phyloP scores from a whole-genome alignment of 2,329 filamentous ascomycete species.

The Xylariaceae sp. region DNA sequence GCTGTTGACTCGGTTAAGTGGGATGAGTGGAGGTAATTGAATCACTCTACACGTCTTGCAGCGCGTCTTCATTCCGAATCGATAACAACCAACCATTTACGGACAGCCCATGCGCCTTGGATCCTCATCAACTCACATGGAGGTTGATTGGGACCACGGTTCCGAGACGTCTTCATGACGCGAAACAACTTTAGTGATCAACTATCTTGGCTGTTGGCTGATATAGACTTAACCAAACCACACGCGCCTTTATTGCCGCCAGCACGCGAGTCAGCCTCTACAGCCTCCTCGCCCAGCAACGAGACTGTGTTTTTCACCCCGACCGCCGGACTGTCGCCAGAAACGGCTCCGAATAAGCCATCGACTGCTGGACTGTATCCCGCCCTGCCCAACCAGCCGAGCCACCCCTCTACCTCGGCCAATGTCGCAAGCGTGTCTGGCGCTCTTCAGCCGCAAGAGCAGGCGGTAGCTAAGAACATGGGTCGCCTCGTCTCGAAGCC shows the following conservation, averaged over 20 bases:
- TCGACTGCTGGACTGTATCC: constrained; percentile 21
- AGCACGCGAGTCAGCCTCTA: constrained; percentile 23
- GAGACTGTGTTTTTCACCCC: constrained; percentile 22
- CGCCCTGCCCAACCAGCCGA: constrained; percentile 15
- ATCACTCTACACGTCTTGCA: background rate
- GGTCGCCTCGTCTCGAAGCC: constrained; percentile 40
- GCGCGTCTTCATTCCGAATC: background rate
- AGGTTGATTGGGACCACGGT: constrained; percentile 32
- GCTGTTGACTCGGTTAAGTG: background rate
- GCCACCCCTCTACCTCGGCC: constrained; percentile 15
- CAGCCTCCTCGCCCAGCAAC: constrained; percentile 24
- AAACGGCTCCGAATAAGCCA: constrained; percentile 17
- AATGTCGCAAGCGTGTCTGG: constrained; percentile 23
- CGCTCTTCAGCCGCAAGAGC: constrained; percentile 17
- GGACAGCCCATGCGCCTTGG: constrained; percentile 13
- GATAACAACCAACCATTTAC: constrained; percentile 4
- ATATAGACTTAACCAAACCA: constrained; percentile 38
- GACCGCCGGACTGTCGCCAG: constrained; percentile 14
- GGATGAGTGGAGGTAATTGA: background rate
- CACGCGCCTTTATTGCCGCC: constrained; percentile 36
- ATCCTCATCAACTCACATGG: constrained; percentile 27
- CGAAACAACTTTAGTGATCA: constrained; percentile 55
- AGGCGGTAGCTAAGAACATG: constrained; percentile 34
- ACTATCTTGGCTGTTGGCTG: constrained; percentile 51
- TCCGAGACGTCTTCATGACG: constrained; percentile 51